A percentile compares a stretch with the other conserved stretches of the same genome.
Conservation (phyloP, 257 asterid genomes). For the Gardenia jasminoides region DNA sequence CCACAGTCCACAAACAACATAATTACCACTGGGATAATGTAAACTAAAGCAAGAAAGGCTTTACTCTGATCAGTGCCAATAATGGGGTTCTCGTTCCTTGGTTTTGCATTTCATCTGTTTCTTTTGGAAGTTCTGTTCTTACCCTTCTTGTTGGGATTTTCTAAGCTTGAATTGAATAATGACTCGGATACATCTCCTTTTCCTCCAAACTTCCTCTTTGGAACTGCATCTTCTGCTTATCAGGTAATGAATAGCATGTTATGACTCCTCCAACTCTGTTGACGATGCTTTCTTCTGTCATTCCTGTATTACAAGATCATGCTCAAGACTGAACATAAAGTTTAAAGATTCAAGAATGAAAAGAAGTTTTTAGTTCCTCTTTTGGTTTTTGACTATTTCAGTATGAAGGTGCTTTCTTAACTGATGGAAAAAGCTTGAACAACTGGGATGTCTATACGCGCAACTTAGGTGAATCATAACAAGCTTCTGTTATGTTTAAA, state of each 20-base stretch:
- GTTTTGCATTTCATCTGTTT: slow-evolving; percentile 1
- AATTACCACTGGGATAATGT: not conserved
- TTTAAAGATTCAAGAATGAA: not conserved
- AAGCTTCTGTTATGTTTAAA: not conserved
- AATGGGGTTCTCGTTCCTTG: not conserved
- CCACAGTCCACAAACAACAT: not conserved
- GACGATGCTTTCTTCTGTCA: not conserved
- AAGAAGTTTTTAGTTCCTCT: not conserved
- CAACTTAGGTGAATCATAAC: slow-evolving; percentile 23
- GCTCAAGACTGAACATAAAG: slow-evolving; percentile 1
- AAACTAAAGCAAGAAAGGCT: not conserved
- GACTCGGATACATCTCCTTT: slow-evolving; percentile 13
- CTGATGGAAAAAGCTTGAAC: slow-evolving; percentile 39
- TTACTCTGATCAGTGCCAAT: not conserved
- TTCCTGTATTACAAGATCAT: not conserved
- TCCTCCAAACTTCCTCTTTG: slow-evolving; percentile 26
- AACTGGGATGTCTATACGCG: slow-evolving; percentile 47
- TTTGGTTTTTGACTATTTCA: too few relatives aligned
- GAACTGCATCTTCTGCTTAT: slow-evolving; percentile 25
- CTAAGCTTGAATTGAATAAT: not conserved
- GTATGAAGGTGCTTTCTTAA: slow-evolving; percentile 49
- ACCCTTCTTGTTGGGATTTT: slow-evolving; percentile 5
- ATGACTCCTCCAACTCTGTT: not conserved
- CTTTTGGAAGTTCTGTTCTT: not conserved
- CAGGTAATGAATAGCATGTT: not conserved